These are phyloP conservation scores for Funneliformis caledonium DNA, from an alignment of 371 early-diverging fungal species.

Conservation along the genomic window DNA sequence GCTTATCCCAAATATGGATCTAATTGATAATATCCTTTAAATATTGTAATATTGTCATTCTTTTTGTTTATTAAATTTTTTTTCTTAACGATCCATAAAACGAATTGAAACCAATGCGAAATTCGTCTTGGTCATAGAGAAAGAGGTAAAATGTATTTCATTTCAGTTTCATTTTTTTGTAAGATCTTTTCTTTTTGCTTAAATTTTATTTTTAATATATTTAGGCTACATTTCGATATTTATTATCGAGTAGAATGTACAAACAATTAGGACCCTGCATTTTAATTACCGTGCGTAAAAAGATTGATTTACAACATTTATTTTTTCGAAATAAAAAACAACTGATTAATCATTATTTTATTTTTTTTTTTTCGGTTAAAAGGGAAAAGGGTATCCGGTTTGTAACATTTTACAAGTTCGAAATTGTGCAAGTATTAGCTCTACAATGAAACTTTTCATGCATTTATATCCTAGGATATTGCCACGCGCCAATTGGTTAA, in stretches of 20 bases:
- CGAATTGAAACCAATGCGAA: neutral
- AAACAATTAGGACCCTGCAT: constrained; percentile 14
- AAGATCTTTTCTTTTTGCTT: neutral
- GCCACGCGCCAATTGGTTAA: constrained; percentile 27
- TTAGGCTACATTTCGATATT: constrained; percentile 35
- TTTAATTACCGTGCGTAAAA: constrained; percentile 20
- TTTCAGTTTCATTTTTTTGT: neutral
- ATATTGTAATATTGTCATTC: neutral
- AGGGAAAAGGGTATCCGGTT: constrained; percentile 30
- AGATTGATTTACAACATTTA: neutral
- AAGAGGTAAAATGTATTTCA: constrained; percentile 17
- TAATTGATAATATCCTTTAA: constrained; percentile 36
- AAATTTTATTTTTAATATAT: neutral
- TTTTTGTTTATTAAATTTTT: neutral
- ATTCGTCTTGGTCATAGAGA: constrained; percentile 27
- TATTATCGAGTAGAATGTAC: constrained; percentile 23
- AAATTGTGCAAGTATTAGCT: no score
- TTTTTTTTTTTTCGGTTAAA: neutral
- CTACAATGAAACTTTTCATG: neutral
- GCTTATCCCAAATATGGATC: constrained; percentile 23
- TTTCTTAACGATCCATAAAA: neutral
- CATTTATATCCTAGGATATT: neutral
- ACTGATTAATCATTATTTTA: no score
- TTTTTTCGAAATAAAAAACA: no score
- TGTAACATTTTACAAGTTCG: neutral